Conservation (phyloP, 2,329 filamentous ascomycete genomes). For the Ophiostoma sp. region DNA sequence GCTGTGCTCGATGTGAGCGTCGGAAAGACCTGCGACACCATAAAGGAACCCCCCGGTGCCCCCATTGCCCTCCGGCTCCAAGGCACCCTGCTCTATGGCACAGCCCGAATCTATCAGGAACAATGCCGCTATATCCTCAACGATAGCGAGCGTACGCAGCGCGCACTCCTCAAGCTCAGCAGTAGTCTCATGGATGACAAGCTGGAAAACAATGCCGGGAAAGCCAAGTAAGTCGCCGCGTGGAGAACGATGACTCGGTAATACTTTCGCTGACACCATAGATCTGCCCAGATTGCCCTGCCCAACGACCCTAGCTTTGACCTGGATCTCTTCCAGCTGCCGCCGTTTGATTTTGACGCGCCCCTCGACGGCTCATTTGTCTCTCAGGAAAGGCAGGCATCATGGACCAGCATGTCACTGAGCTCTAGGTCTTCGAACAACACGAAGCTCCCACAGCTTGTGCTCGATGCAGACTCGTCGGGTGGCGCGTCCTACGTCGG, state of each 20-base stretch:
- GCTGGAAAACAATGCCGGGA: slow-evolving; percentile 66
- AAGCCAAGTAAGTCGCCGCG: slow-evolving; percentile 48
- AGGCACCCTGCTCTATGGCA: slow-evolving; percentile 78
- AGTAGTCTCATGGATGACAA: slow-evolving; percentile 58
- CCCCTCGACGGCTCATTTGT: slow-evolving; percentile 32
- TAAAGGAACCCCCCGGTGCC: slow-evolving; percentile 68
- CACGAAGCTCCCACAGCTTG: slow-evolving; percentile 44
- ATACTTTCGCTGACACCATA: slow-evolving; percentile 22
- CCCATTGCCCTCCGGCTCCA: slow-evolving; percentile 88
- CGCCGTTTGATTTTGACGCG: slow-evolving; percentile 48
- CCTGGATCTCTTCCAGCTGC: slow-evolving; percentile 47
- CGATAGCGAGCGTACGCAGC: slow-evolving; percentile 64
- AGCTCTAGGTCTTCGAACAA: slow-evolving; percentile 30
- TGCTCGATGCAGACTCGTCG: slow-evolving; percentile 33
- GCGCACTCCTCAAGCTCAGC: slow-evolving; percentile 61
- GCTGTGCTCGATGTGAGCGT: slow-evolving; percentile 86
- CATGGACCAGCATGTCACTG: slow-evolving; percentile 27
- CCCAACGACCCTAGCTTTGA: slow-evolving; percentile 79
- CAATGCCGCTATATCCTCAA: slow-evolving; percentile 81
- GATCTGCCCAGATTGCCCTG: slow-evolving; percentile 64
- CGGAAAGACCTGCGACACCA: slow-evolving; percentile 79
- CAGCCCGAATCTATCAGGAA: slow-evolving; percentile 78
- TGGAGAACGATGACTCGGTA: slow-evolving; percentile 41
- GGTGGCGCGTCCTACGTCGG: slow-evolving; percentile 22
- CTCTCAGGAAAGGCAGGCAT: slow-evolving; percentile 24